A percentile compares a stretch with the other conserved stretches of the same genome.
Evolutionary conservation across 176 grass and related monocot species (phyloP).

Genomic region (barley (Hordeum vulgare)): DNA sequence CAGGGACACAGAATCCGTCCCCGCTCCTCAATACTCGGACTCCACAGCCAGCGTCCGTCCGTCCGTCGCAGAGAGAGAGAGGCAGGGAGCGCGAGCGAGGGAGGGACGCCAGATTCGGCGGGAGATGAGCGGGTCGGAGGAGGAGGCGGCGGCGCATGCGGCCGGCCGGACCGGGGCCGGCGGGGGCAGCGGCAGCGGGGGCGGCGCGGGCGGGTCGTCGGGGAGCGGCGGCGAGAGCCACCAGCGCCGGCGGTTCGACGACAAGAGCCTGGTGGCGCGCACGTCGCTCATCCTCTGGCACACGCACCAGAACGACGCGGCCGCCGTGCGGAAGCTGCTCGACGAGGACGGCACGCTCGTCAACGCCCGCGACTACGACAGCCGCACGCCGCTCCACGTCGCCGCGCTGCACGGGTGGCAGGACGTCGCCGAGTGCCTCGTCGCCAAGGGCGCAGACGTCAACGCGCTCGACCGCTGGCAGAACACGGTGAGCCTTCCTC

Average conservation of each 20-base stretch:
- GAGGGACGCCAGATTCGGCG: slow-evolving; percentile 16
- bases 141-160: slow-evolving; percentile 27
- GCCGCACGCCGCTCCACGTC: slow-evolving; percentile 93
- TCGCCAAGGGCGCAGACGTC: slow-evolving; percentile 73
- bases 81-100: background rate
- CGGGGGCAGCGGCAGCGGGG: background rate
- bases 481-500: slow-evolving; percentile 62
- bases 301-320: slow-evolving; percentile 91
- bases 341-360: slow-evolving; percentile 85
- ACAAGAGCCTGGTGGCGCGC: slow-evolving; percentile 77
- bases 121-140: slow-evolving; percentile 38
- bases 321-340: slow-evolving; percentile 81
- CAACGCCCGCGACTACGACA: slow-evolving; percentile 93
- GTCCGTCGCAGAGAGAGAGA: background rate
- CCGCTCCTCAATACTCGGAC: slow-evolving; percentile 4
- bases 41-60: background rate
- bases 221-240: slow-evolving; percentile 26
- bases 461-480: slow-evolving; percentile 97
- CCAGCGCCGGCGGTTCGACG: slow-evolving; percentile 48
- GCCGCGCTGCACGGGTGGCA: slow-evolving; percentile 89
- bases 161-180: background rate
- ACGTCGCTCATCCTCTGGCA: slow-evolving; percentile 99
- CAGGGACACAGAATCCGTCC: background rate
- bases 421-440: slow-evolving; percentile 78
- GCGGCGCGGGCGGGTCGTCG: slow-evolving; percentile 25